Evolutionary conservation across 116 monocot species (phyloP), one percentile per base, ranked within the genome.

Genomic region (Posidonia oceanica): DNA sequence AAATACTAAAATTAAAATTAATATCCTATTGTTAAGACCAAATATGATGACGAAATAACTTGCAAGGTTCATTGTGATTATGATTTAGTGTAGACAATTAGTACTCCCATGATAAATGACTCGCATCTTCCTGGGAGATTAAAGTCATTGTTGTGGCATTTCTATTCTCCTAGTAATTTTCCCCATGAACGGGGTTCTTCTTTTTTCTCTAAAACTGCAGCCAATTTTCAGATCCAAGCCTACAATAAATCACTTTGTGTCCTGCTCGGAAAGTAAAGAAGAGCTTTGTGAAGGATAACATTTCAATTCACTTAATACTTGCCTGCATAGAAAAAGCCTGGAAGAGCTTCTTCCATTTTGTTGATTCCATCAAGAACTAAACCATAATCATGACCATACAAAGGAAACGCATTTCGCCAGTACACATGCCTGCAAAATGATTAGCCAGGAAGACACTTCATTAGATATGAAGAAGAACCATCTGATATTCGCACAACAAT

Each of bases 301-400:
- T 48, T 48, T 58, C 16, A 18, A 58, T 21, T 58, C 6, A 21
- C 67, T 67, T 15, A 38, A 3, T 23, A 74, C 82, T 88, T 89
- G 74, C 96, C 96, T 80, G 96, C 96, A 83, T 91, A 91, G 69
- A 87, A 96, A 75, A 96, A 91, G 23, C 91, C 96, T 52, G 96
- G 89, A 40, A 96, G 86, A 75, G 81, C 76, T 59, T 88, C 62
- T 71, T 96, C 96, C 88, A 96, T 78, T 74, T 83, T 91, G 12
- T 83, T 83, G 75, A 96, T 91, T 63, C 89, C 88, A 73, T 91
- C 85, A 58, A 96, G 52, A 66, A 96, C 96, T 72, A 68, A 71
- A 71, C 75, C 67, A 75, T 96, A 91, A 61, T 96, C 81, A 72
- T 59, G 81, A 54, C 84, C 80, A 66, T 91, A 96, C 64, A 96